These are phyloP conservation scores for Manihot esculenta DNA, from an alignment of 441 rosid species.

Conservation along the genomic window DNA sequence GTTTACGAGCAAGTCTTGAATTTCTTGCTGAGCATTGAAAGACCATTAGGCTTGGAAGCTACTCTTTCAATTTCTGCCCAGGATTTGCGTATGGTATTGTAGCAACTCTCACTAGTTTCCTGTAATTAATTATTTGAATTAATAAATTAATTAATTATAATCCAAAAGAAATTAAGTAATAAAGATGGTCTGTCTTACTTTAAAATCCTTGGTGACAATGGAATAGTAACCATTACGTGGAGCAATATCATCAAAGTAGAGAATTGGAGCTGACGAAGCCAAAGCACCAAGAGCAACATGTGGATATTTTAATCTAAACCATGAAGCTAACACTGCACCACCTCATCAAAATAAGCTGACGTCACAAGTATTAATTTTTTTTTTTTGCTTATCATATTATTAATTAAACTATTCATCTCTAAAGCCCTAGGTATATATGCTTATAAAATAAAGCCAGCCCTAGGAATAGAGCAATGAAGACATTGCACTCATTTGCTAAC, in stretches of 20 bases:
- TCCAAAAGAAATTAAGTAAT: too few relatives aligned
- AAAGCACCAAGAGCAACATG: constrained; percentile 54
- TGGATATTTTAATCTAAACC: constrained; percentile 59
- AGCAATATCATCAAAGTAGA: constrained; percentile 46
- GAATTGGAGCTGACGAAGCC: constrained; percentile 62
- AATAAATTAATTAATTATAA: background rate
- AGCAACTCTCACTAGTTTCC: constrained; percentile 58
- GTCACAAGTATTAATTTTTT: too few relatives aligned
- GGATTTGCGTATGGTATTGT: constrained; percentile 41
- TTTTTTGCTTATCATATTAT: too few relatives aligned
- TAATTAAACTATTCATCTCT: too few relatives aligned
- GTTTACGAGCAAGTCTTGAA: constrained; percentile 61
- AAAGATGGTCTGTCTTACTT: too few relatives aligned
- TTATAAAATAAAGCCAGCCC: too few relatives aligned
- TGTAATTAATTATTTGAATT: constrained; percentile 1
- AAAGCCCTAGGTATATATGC: too few relatives aligned
- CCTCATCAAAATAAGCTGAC: too few relatives aligned
- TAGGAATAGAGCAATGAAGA: too few relatives aligned
- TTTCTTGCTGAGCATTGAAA: constrained; percentile 40
- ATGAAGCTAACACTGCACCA: constrained; percentile 49
- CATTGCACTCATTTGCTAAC: too few relatives aligned
- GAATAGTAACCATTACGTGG: constrained; percentile 39
- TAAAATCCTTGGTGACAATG: constrained; percentile 40
- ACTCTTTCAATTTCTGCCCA: constrained; percentile 53
- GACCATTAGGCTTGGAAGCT: constrained; percentile 51